phyloP scores from a whole-genome alignment of 306 rosid genomes.

The Geum urbanum region DNA sequence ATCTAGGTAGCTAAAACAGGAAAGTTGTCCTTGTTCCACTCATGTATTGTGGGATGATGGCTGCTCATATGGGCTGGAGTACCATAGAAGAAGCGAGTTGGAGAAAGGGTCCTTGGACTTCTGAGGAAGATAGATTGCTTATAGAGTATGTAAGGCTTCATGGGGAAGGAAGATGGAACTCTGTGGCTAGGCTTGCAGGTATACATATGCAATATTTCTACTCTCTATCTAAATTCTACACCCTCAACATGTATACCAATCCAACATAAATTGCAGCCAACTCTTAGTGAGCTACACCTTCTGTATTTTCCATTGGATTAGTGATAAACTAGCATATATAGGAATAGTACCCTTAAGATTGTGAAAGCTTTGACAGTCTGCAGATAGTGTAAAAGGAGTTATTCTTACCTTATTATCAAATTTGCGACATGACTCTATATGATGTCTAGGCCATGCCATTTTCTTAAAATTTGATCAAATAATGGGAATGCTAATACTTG shows the following conservation, averaged over 20 bases:
- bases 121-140: conserved; percentile 83
- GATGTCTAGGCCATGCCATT: not conserved
- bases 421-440: not conserved
- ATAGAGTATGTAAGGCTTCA: conserved; percentile 72
- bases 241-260: not conserved
- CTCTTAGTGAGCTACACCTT: not conserved
- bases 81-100: conserved; percentile 64
- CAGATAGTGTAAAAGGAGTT: not conserved
- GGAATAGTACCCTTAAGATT: not conserved
- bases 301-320: not conserved
- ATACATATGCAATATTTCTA: not conserved
- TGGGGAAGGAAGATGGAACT: conserved; percentile 99
- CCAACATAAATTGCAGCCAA: not conserved
- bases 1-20: not conserved
- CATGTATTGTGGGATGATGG: conserved; percentile 60
- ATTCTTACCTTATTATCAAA: not conserved
- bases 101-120: conserved; percentile 99
- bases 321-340: not conserved
- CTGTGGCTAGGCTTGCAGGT: conserved; percentile 91
- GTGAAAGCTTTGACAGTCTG: not conserved
- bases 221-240: not conserved
- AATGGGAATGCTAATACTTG: conserved; percentile 9
- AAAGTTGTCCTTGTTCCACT: not conserved
- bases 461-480: not conserved
- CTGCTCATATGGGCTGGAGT: conserved; percentile 63